Conservation (phyloP, 306 rosid genomes). For the Neltuma alba region DNA sequence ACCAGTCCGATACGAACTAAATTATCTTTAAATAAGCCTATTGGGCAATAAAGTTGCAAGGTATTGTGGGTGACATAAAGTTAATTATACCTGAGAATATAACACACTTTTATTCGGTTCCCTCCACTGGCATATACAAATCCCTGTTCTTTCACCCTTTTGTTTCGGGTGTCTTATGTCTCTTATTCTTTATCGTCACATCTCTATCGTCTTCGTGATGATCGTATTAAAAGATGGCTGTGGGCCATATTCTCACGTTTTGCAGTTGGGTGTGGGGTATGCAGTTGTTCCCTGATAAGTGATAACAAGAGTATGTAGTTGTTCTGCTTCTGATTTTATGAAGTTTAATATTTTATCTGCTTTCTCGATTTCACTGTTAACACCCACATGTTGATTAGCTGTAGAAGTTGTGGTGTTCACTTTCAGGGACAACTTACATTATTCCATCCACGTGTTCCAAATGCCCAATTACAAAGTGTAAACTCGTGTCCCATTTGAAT, state of each 20-base stretch:
- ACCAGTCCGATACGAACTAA: conserved; percentile 46
- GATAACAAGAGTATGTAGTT: neutral
- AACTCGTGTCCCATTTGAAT: conserved; percentile 5
- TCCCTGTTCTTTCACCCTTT: conserved; percentile 24
- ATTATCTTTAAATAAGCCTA: conserved; percentile 71
- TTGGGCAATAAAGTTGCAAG: conserved; percentile 63
- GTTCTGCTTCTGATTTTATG: conserved; percentile 14
- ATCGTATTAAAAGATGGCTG: conserved; percentile 1
- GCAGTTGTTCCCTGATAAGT: neutral
- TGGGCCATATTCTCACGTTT: neutral
- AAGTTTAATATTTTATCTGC: neutral
- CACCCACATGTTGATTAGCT: neutral
- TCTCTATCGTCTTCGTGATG: conserved; percentile 21
- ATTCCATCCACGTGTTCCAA: conserved; percentile 16
- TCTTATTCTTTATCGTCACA: conserved; percentile 22
- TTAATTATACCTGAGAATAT: conserved; percentile 63
- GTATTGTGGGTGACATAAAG: conserved; percentile 50
- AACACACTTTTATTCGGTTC: conserved; percentile 43
- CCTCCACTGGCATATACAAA: conserved; percentile 18
- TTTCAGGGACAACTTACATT: neutral
- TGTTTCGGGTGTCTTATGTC: conserved; percentile 40
- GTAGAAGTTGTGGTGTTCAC: neutral
- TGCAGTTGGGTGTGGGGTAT: conserved; percentile 18
- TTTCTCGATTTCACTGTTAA: conserved; percentile 12
- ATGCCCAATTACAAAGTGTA: conserved; percentile 21